These are phyloP conservation scores for Nitzschia sp. DNA, from an alignment of 108 stramenopile species.

Conservation along the genomic window DNA sequence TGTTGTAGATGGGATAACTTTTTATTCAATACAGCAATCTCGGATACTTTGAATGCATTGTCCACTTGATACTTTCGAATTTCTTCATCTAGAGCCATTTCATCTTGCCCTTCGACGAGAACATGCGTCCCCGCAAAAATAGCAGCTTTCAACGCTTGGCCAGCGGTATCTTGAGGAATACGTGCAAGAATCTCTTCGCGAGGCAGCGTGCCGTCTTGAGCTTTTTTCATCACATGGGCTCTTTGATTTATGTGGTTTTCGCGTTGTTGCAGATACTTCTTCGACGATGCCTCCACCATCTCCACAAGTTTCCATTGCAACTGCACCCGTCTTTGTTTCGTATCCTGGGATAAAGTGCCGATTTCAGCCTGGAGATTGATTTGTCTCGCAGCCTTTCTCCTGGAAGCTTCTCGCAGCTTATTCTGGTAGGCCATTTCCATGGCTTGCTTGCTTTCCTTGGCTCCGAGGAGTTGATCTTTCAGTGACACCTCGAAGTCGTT, in stretches of 20 bases:
- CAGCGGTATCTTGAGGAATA: constrained; percentile 22
- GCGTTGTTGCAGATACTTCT: constrained; percentile 17
- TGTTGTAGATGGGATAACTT: constrained; percentile 22
- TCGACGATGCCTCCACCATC: constrained; percentile 25
- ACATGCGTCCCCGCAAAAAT: constrained; percentile 11
- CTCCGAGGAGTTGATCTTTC: background rate
- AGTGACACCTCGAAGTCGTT: constrained; percentile 19
- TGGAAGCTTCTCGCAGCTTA: constrained; percentile 36
- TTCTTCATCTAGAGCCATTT: constrained; percentile 25
- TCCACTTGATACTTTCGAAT: constrained; percentile 44
- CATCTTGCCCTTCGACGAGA: background rate
- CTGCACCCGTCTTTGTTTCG: constrained; percentile 15
- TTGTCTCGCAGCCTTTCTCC: constrained; percentile 45
- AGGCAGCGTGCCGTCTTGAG: constrained; percentile 3
- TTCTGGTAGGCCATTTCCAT: constrained; percentile 24
- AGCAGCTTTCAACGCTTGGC: constrained; percentile 13
- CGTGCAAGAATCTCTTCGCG: constrained; percentile 17
- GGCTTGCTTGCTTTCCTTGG: constrained; percentile 9
- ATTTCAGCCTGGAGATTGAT: constrained; percentile 39
- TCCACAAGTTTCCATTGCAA: constrained; percentile 39
- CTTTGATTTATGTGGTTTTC: constrained; percentile 4
- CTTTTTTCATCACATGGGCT: constrained; percentile 1
- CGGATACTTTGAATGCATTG: constrained; percentile 44
- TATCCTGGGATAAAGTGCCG: constrained; percentile 11
- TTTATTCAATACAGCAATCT: constrained; percentile 38